Evolutionary conservation across 139 green algal genomes (phyloP).

Genomic region (Chlamydomonas incerta): DNA sequence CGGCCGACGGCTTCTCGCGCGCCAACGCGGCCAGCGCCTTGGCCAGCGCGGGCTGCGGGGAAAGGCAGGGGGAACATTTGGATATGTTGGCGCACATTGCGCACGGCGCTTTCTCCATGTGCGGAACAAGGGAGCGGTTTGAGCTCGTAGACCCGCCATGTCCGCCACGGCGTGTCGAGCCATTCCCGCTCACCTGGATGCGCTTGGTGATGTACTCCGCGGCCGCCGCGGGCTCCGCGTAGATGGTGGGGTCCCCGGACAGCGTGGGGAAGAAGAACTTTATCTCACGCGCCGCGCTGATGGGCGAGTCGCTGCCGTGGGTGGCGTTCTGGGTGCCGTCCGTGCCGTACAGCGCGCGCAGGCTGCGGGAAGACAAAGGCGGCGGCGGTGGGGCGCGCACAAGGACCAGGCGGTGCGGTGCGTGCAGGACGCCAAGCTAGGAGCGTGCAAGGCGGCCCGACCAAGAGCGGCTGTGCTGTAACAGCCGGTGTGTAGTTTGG

Average conservation of each 20-base stretch:
- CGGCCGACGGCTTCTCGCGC: constrained; percentile 73
- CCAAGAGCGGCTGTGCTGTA: background rate
- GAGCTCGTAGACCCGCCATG: too few relatives aligned
- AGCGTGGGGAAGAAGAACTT: constrained; percentile 85
- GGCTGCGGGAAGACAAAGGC: constrained; percentile 57
- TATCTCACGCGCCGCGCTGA: constrained; percentile 78
- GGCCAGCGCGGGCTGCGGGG: constrained; percentile 65
- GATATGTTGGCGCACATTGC: too few relatives aligned
- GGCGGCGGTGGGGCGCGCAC: background rate
- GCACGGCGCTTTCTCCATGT: too few relatives aligned
- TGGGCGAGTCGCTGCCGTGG: constrained; percentile 81
- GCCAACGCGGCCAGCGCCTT: constrained; percentile 81
- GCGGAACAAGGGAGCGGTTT: too few relatives aligned
- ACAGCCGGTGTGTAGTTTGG: too few relatives aligned
- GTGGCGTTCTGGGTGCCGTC: constrained; percentile 83
- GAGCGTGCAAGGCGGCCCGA: background rate
- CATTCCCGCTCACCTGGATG: constrained; percentile 62
- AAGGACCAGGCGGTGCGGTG: background rate
- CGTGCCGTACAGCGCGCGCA: constrained; percentile 83
- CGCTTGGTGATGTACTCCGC: constrained; percentile 66
- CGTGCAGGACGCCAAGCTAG: background rate
- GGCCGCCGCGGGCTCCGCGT: constrained; percentile 24
- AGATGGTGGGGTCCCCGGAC: constrained; percentile 24
- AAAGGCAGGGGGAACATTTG: too few relatives aligned
- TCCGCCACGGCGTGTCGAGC: too few relatives aligned